phyloP scores from a whole-genome alignment of 768 basidiomycete genomes.

The Scleroderma citrinum region DNA sequence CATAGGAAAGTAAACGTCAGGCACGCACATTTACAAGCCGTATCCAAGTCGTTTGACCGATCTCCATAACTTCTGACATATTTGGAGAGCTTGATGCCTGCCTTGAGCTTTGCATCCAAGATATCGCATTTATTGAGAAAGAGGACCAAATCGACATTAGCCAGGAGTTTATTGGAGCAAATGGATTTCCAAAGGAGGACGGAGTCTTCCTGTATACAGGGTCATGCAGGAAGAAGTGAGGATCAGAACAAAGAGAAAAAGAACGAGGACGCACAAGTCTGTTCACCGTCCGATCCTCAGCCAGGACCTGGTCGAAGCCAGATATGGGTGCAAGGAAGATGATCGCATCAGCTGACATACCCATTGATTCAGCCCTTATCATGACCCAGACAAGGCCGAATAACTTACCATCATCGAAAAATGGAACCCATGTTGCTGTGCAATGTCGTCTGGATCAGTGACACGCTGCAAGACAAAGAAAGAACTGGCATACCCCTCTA shows the following conservation, averaged over 20 bases:
- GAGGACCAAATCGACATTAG: slow-evolving; percentile 65
- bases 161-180: slow-evolving; percentile 65
- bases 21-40: slow-evolving; percentile 56
- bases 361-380: background rate
- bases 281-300: slow-evolving; percentile 48
- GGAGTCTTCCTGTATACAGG: slow-evolving; percentile 56
- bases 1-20: background rate
- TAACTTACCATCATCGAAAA: slow-evolving; percentile 44
- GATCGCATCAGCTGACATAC: slow-evolving; percentile 36
- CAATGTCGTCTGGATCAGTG: slow-evolving; percentile 8
- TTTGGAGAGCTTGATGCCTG: slow-evolving; percentile 58
- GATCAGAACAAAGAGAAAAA: background rate
- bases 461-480: background rate
- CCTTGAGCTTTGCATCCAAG: slow-evolving; percentile 54
- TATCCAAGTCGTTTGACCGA: slow-evolving; percentile 63
- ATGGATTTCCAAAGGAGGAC: slow-evolving; percentile 71
- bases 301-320: slow-evolving; percentile 49
- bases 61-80: slow-evolving; percentile 70
- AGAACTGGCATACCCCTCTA: slow-evolving; percentile 29
- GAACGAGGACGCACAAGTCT: slow-evolving; percentile 33
- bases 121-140: slow-evolving; percentile 85
- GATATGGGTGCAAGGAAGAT: slow-evolving; percentile 58
- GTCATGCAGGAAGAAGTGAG: background rate
- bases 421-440: slow-evolving; percentile 47
- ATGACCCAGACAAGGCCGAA: background rate